Evolutionary conservation across 176 grass and related monocot species (phyloP), one percentile per base, ranked within the genome.

Genomic region (Aechmea fasciata): DNA sequence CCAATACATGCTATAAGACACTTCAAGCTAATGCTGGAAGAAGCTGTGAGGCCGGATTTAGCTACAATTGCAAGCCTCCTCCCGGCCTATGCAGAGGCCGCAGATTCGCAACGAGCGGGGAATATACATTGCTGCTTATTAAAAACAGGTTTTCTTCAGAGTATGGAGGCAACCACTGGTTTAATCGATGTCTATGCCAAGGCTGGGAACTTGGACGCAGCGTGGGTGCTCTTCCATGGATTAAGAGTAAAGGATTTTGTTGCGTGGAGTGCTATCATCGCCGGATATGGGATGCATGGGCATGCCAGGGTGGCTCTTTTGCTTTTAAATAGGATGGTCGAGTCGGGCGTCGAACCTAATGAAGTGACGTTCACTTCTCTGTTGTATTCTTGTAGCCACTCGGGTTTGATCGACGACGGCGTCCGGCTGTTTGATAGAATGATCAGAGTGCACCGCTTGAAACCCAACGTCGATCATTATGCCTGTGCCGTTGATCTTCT

Each of bases 331-430:
- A 70, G 25, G 53, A 87, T 88, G 89, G 67, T 80, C 70, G 73
- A 88, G 67, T 66, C 20, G 1, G 79, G 76, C 20, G 73, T 85
- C 53, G 76, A 68, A 18, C 85, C 85, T 3, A 91, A 79, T 41
- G 63, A 68, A n/a, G 73, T 88, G 18, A 91, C 89, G 8, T 77
- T 85, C 3, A 53, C 85, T 13, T 87, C 85, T 47, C 68, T 91
- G 79, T 0, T 91, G 25, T 80, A 87, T 29, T 66, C 85, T 78
- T 91, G 84, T 63, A 91, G 89, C 79, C 85, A 85, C 69, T 76
- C 79, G 3, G 82, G 89, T 48, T 75, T 83, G 82, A 64, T 91
- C 67, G 82, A 91, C 11, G 63, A 85, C 84, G 82, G 89, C 14
- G 47, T 88, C 63, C 62, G 57, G 12, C 48, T 88, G 70, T 88